Evolutionary conservation across 176 grass and related monocot genomes (phyloP).

Genomic region (Aegilops bicornis): DNA sequence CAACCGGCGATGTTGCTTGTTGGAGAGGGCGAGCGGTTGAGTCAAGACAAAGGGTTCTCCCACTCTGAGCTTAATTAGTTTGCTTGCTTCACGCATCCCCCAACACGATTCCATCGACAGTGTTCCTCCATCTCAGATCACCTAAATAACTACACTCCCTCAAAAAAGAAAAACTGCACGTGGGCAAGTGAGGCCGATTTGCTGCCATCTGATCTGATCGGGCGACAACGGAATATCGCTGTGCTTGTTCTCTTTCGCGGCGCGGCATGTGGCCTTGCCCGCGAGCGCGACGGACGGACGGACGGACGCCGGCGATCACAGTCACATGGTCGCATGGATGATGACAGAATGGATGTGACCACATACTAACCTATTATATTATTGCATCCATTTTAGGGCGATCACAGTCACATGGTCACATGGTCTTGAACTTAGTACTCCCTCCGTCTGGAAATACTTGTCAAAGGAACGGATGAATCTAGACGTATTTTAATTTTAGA

Average conservation of each 20-base stretch:
- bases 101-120: background rate
- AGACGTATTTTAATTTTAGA: too few relatives aligned
- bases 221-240: background rate
- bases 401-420: too few relatives aligned
- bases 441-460: too few relatives aligned
- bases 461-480: too few relatives aligned
- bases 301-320: background rate
- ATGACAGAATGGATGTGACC: too few relatives aligned
- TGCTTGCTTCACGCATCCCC: background rate
- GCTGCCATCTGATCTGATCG: background rate
- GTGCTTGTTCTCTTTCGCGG: background rate
- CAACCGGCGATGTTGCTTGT: background rate
- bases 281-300: too few relatives aligned
- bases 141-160: too few relatives aligned
- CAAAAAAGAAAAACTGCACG: background rate
- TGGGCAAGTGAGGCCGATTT: background rate
- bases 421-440: too few relatives aligned
- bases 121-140: too few relatives aligned
- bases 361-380: background rate
- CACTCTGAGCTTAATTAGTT: background rate
- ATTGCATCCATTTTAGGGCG: background rate
- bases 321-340: background rate
- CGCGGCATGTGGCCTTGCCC: too few relatives aligned
- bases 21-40: too few relatives aligned
- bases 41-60: background rate